Percentiles rank a stretch among this genome's conserved stretches.
These are phyloP conservation scores for Hymenoscyphus occultus DNA, from an alignment of 2,329 filamentous ascomycete genomes.

Conservation along the genomic window DNA sequence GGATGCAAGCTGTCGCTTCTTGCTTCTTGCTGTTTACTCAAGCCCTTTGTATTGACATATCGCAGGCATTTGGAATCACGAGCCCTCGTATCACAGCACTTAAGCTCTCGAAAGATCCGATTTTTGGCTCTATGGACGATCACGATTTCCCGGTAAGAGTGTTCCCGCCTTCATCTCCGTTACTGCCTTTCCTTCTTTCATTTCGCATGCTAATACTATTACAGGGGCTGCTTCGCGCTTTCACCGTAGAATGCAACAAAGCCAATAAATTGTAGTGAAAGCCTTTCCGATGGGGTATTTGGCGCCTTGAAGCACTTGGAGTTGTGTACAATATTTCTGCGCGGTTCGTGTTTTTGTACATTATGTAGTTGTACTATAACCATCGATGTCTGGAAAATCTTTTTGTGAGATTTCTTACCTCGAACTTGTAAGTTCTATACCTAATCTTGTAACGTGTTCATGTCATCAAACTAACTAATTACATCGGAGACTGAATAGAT, in stretches of 20 bases:
- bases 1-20: too few relatives aligned
- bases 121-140: conserved; percentile 54
- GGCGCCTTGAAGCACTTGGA: not conserved
- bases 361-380: too few relatives aligned
- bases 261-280: not conserved
- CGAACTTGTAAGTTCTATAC: too few relatives aligned
- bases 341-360: not conserved
- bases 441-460: too few relatives aligned
- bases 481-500: too few relatives aligned
- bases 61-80: conserved; percentile 54
- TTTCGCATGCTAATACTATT: not conserved
- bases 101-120: conserved; percentile 43
- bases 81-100: conserved; percentile 52
- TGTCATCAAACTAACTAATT: too few relatives aligned
- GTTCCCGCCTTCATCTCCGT: not conserved
- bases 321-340: too few relatives aligned
- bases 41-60: not conserved
- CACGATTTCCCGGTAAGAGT: conserved; percentile 49
- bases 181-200: not conserved
- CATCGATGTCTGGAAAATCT: too few relatives aligned
- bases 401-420: too few relatives aligned
- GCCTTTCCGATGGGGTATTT: not conserved
- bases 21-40: too few relatives aligned
- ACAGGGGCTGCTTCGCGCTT: conserved; percentile 1
- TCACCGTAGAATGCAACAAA: conserved; percentile 1